Conservation (phyloP, 176 grass and related monocot genomes). For the Secale cereale region DNA sequence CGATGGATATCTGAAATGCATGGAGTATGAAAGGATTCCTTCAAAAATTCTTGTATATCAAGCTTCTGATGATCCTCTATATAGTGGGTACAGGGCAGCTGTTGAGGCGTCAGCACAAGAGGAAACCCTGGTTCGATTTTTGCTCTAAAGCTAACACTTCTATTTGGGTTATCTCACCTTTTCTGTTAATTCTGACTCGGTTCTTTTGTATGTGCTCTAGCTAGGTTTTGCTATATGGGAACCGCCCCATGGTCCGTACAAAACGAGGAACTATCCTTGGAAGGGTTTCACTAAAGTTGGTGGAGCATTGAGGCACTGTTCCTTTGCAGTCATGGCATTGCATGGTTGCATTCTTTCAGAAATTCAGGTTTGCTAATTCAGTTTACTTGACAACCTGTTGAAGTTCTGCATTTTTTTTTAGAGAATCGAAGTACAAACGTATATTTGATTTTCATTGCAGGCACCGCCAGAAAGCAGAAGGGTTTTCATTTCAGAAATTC, state of each 20-base stretch:
- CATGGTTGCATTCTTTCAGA: conserved; percentile 99
- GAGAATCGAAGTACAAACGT: too few relatives aligned
- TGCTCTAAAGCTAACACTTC: conserved; percentile 23
- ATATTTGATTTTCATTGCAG: conserved; percentile 37
- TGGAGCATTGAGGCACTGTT: conserved; percentile 89
- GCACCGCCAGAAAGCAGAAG: conserved; percentile 81
- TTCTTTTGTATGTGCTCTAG: conserved; percentile 36
- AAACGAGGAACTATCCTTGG: conserved; percentile 83
- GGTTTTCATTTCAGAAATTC: conserved; percentile 64
- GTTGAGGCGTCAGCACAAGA: conserved; percentile 77
- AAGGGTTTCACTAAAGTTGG: conserved; percentile 78
- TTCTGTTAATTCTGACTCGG: conserved; percentile 22
- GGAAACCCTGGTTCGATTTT: conserved; percentile 68
- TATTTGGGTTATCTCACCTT: not conserved
- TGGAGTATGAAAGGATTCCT: conserved; percentile 89
- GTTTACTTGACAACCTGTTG: not conserved
- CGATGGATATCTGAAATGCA: conserved; percentile 82
- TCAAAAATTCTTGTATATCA: conserved; percentile 96
- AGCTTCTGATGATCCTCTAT: conserved; percentile 91
- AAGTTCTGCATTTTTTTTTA: not conserved
- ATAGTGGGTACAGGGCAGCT: conserved; percentile 85
- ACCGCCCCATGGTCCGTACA: conserved; percentile 91
- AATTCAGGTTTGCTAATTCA: conserved; percentile 71
- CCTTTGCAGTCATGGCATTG: conserved; percentile 94
- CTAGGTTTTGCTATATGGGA: conserved; percentile 95